Evolutionary conservation across 345 rosid species (phyloP).

Genomic region (Orychophragmus violaceus): DNA sequence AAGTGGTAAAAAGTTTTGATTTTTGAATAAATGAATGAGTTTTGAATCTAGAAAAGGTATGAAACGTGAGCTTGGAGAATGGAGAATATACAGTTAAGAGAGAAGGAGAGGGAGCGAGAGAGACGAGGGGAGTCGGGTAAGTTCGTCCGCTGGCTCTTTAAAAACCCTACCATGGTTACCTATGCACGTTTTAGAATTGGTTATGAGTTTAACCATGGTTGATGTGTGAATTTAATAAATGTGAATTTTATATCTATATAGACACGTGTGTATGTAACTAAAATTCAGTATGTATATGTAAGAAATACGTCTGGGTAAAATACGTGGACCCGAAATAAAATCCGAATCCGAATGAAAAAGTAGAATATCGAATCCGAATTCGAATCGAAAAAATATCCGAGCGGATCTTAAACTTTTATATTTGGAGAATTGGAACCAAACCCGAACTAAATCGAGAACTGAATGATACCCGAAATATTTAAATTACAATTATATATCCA

Average conservation of each 20-base stretch:
- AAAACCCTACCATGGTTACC: constrained; percentile 23
- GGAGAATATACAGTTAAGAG: constrained; percentile 15
- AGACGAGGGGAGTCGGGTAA: neutral
- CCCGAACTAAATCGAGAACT: too few species aligned
- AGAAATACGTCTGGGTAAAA: too few species aligned
- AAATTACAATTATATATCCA: too few species aligned
- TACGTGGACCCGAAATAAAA: too few species aligned
- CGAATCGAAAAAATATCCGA: too few species aligned
- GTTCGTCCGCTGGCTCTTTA: constrained; percentile 7
- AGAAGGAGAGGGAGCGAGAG: neutral
- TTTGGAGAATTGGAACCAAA: too few species aligned
- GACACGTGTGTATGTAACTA: constrained; percentile 14
- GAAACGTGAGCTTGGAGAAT: constrained; percentile 11
- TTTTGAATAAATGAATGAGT: neutral
- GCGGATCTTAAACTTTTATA: too few species aligned
- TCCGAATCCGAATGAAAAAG: too few species aligned
- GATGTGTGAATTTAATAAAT: neutral
- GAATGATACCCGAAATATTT: too few species aligned
- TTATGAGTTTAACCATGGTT: constrained; percentile 25
- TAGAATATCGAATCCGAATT: too few species aligned
- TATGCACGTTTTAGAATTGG: constrained; percentile 13
- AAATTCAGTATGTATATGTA: neutral
- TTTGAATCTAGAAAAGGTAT: neutral
- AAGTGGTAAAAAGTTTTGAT: neutral
- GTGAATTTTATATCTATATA: neutral